A percentile compares a stretch with the other conserved stretches of the same genome.
Conservation (phyloP, 805 yeast species). For the Candida stauntonica region DNA sequence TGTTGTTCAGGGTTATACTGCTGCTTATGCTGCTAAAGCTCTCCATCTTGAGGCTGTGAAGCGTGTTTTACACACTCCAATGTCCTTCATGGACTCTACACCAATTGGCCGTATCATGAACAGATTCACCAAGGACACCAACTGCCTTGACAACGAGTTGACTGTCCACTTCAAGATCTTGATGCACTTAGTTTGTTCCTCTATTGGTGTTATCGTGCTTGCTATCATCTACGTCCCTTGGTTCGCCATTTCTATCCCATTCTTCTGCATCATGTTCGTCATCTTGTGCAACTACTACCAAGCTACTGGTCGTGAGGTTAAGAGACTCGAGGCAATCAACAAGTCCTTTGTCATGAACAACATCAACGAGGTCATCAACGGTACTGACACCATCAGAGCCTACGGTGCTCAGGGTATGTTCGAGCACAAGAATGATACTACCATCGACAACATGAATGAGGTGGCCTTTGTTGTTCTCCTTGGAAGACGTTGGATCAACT, state of each 20-base stretch:
- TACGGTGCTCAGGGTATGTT: constrained; percentile 45
- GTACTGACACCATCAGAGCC: constrained; percentile 58
- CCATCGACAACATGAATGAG: constrained; percentile 58
- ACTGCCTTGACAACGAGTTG: constrained; percentile 71
- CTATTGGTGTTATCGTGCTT: constrained; percentile 55
- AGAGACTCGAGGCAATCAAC: constrained; percentile 67
- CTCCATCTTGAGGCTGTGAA: constrained; percentile 46
- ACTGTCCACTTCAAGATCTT: constrained; percentile 58
- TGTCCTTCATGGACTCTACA: constrained; percentile 75
- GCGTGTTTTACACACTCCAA: constrained; percentile 63
- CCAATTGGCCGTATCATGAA: constrained; percentile 35
- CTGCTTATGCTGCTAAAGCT: constrained; percentile 12
- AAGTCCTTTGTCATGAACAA: constrained; percentile 66
- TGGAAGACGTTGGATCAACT: constrained; percentile 65
- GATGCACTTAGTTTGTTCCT: constrained; percentile 39
- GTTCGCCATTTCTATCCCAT: constrained; percentile 62
- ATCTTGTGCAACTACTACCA: constrained; percentile 52
- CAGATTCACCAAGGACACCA: constrained; percentile 68
- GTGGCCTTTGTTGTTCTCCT: constrained; percentile 57
- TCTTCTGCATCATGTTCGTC: constrained; percentile 38
- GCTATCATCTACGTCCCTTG: constrained; percentile 70
- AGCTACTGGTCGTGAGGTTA: constrained; percentile 68
- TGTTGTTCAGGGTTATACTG: constrained; percentile 12
- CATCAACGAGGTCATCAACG: constrained; percentile 65
- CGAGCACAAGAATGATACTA: constrained; percentile 36